phyloP scores from a whole-genome alignment of 225 moss, liverwort and hornwort species.

The Physcomitrium patens region DNA sequence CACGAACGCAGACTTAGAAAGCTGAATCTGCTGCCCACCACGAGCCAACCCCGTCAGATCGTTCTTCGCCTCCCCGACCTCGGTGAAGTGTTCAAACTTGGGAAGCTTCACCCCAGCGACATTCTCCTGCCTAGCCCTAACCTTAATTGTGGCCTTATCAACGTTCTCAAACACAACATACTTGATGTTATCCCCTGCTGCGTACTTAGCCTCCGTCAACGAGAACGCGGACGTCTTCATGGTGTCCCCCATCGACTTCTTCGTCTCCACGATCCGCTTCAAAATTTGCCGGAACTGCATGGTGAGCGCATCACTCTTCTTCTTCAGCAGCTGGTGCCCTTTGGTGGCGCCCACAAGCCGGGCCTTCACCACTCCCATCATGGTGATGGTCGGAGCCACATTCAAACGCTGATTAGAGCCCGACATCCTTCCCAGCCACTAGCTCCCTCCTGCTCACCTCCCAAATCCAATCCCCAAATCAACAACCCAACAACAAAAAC shows the following conservation, averaged over 20 bases:
- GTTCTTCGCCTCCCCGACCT: constrained; percentile 70
- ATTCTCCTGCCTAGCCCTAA: constrained; percentile 76
- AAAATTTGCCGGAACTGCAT: constrained; percentile 91
- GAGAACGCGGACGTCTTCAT: constrained; percentile 89
- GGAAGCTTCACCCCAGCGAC: constrained; percentile 85
- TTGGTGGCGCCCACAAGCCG: constrained; percentile 79
- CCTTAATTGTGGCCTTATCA: constrained; percentile 62
- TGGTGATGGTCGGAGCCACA: constrained; percentile 85
- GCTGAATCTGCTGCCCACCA: constrained; percentile 87
- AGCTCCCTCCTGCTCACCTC: constrained; percentile 3
- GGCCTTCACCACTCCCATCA: constrained; percentile 84
- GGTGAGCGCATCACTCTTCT: constrained; percentile 86
- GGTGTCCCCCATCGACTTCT: constrained; percentile 77
- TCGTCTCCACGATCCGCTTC: constrained; percentile 75
- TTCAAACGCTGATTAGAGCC: constrained; percentile 64
- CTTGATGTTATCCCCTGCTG: constrained; percentile 78
- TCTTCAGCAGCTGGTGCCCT: constrained; percentile 93
- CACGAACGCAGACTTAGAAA: constrained; percentile 73
- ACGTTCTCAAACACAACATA: constrained; percentile 87
- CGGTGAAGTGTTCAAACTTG: constrained; percentile 72
- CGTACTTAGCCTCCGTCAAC: constrained; percentile 75
- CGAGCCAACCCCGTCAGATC: constrained; percentile 78
- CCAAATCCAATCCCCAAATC: not conserved
- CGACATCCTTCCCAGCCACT: constrained; percentile 44
- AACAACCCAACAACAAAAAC: not conserved